These are phyloP conservation scores for Mycena alexandri DNA, from an alignment of 768 basidiomycete species.

Conservation along the genomic window DNA sequence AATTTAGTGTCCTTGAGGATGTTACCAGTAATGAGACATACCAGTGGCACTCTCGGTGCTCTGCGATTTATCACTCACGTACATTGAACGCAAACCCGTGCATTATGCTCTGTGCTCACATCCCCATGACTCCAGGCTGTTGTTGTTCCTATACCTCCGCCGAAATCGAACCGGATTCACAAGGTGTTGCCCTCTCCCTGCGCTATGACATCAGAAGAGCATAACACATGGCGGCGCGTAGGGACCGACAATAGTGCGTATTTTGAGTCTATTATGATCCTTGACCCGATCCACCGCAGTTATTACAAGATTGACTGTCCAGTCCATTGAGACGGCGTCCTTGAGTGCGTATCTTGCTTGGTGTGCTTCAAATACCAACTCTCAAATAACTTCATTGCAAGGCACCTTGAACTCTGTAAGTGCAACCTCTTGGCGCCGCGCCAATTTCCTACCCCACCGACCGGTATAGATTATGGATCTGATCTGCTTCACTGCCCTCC, in stretches of 20 bases:
- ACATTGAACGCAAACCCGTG: not conserved
- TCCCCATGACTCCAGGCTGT: not conserved
- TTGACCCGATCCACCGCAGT: not conserved
- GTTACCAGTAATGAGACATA: too few relatives aligned
- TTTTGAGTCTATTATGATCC: not conserved
- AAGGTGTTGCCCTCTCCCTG: not conserved
- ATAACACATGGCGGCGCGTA: not conserved
- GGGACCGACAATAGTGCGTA: slow-evolving; percentile 7
- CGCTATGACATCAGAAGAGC: not conserved
- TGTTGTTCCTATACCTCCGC: slow-evolving; percentile 16
- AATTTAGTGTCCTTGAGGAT: not conserved
- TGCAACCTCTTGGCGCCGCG: too few relatives aligned
- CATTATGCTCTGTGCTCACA: not conserved
- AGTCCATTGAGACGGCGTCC: slow-evolving; percentile 20
- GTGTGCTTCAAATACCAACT: not conserved
- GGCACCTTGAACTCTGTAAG: slow-evolving; percentile 5
- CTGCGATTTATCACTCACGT: slow-evolving; percentile 16
- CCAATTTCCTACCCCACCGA: not conserved
- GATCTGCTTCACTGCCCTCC: slow-evolving; percentile 11
- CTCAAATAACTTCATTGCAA: not conserved
- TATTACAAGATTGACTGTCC: not conserved
- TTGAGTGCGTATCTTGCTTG: slow-evolving; percentile 1
- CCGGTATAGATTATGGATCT: slow-evolving; percentile 13
- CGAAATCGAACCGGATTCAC: slow-evolving; percentile 14
- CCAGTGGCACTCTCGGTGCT: slow-evolving; percentile 14